These are phyloP conservation scores for Aspergillus neoniger DNA, from an alignment of 2,329 filamentous ascomycete species.

Conservation along the genomic window DNA sequence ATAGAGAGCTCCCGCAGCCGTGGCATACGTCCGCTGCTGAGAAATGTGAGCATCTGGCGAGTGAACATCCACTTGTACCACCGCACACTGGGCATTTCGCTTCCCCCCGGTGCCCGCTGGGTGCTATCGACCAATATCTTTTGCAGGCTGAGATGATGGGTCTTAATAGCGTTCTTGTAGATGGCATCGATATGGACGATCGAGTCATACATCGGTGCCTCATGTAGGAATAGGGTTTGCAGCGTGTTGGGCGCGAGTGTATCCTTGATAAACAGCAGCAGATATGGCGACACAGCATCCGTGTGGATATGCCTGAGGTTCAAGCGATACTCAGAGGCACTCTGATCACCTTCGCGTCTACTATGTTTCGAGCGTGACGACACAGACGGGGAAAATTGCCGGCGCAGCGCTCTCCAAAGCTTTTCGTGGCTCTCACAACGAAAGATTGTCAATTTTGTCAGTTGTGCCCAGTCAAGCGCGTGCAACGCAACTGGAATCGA, in stretches of 20 bases:
- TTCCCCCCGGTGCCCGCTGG: slow-evolving; percentile 51
- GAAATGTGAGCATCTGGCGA: slow-evolving; percentile 68
- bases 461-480: slow-evolving; percentile 71
- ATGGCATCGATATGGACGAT: slow-evolving; percentile 69
- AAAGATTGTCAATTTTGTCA: slow-evolving; percentile 73
- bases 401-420: slow-evolving; percentile 71
- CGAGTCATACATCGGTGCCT: slow-evolving; percentile 58
- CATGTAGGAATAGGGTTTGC: slow-evolving; percentile 77
- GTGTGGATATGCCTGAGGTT: slow-evolving; percentile 74
- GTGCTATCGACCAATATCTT: slow-evolving; percentile 75
- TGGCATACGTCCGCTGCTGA: slow-evolving; percentile 75
- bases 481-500: slow-evolving; percentile 70
- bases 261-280: slow-evolving; percentile 75
- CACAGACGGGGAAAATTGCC: slow-evolving; percentile 56
- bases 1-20: slow-evolving; percentile 71
- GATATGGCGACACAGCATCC: slow-evolving; percentile 66
- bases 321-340: slow-evolving; percentile 58
- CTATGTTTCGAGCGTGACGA: slow-evolving; percentile 14
- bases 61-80: slow-evolving; percentile 73
- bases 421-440: slow-evolving; percentile 72
- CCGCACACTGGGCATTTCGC: slow-evolving; percentile 43
- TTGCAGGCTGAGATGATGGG: slow-evolving; percentile 70
- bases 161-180: slow-evolving; percentile 67
- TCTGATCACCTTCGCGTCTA: slow-evolving; percentile 12
- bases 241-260: slow-evolving; percentile 75